These are phyloP conservation scores for Croton laevigatus DNA, from an alignment of 441 rosid species.

Conservation along the genomic window DNA sequence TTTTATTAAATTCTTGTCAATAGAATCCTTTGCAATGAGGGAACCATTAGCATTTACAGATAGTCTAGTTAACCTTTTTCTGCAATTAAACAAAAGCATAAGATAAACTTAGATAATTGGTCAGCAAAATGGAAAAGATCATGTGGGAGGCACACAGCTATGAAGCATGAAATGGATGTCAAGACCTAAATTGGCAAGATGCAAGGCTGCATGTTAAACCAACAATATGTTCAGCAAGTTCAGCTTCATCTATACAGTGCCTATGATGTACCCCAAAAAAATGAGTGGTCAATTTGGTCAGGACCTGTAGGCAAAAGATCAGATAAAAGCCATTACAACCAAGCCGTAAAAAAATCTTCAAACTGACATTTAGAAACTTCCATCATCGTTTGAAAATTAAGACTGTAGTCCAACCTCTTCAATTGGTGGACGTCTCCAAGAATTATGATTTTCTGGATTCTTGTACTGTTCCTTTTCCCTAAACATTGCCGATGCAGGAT, in stretches of 20 bases:
- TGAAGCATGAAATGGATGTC: slow-evolving; percentile 8
- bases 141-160: slow-evolving; percentile 3
- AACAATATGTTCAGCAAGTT: slow-evolving; percentile 84
- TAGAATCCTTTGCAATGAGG: slow-evolving; percentile 59
- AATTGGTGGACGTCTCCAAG: slow-evolving; percentile 78
- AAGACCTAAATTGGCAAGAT: slow-evolving; percentile 79
- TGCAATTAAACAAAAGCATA: slow-evolving; percentile 35
- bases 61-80: slow-evolving; percentile 72
- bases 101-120: slow-evolving; percentile 9
- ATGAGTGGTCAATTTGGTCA: slow-evolving; percentile 77
- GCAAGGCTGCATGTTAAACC: slow-evolving; percentile 88
- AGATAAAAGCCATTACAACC: slow-evolving; percentile 16
- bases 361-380: slow-evolving; percentile 2
- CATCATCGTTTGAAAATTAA: slow-evolving; percentile 15
- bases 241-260: slow-evolving; percentile 92
- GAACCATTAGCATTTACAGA: slow-evolving; percentile 88
- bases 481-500: slow-evolving; percentile 24
- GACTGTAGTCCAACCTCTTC: slow-evolving; percentile 65
- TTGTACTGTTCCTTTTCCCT: slow-evolving; percentile 91
- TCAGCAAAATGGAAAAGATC: background rate
- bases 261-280: slow-evolving; percentile 69
- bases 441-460: slow-evolving; percentile 43
- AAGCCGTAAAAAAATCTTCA: background rate
- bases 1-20: slow-evolving; percentile 63
- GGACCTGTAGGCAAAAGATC: slow-evolving; percentile 41